Evolutionary conservation across 805 yeast genomes (phyloP), one percentile per base, ranked within the genome.

Genomic region (Nakazawaea populi): DNA sequence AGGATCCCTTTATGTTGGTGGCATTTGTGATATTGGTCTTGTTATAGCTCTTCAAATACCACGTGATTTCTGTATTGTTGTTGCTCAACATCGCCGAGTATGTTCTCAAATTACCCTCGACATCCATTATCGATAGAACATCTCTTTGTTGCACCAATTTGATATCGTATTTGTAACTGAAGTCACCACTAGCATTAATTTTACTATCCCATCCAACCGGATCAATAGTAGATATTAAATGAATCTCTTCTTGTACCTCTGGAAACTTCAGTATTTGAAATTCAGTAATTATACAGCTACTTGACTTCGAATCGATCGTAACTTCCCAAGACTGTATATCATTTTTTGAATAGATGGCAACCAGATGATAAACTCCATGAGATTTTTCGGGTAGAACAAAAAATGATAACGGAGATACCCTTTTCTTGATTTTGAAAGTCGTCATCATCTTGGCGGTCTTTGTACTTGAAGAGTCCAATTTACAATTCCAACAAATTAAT

Each of bases 1-100:
- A 82, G 0, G 96, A 87, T 0, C 91, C 95, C 47, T 83, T 80
- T 1, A 89, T 74, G 45, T 73, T 72, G 11, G 77, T 64, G 2
- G 85, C 78, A 32, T 76, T 66, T 4, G 54, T 47, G 4, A 86
- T 73, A 29, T 82, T 83, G 0, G 96, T 85, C 43, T 73, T 70
- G 30, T 88, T 66, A 2, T 65, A 62, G 32, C 72, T 71, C 3
- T 76, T 73, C 46, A 76, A 69, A 3, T 66, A 64, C 94, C 96
- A 89, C 6, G 48, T 48, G 1, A 85, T 61, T n/a, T 43, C 52
- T 34, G 61, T 46, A 24, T 52, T 49, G 1, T 54, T 46, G 12
- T 55, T 50, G 9, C 56, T 56, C 3, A 72, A 65, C 18, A 49
- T 62, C 7, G 74, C 78, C 42, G 73, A 69, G 69, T 77, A 83